Base-by-base conservation (phyloP, 306 rosid species). In the Leucaena leucocephala region DNA sequence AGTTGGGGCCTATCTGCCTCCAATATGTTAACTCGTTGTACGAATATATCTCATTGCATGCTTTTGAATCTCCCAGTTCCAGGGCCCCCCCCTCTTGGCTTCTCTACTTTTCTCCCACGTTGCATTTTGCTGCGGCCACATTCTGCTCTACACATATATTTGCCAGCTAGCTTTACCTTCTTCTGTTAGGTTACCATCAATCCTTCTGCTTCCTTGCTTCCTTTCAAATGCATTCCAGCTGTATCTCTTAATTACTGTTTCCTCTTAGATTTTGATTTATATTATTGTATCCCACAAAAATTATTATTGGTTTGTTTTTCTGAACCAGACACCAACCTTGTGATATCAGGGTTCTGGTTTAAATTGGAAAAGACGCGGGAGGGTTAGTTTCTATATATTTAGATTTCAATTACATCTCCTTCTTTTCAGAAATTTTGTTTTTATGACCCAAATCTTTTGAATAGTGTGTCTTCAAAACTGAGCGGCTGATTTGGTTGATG, bases 1-100 rank as follows among this genome's bases (percentile, higher is more conserved):
- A 76, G 44, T 27, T 75, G 57, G 58, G 58, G 42, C 74, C 83
- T 55, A 21, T 72, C 59, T 72, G 65, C 0, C 76, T 39, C 83
- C 42, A 33, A 36, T 46, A 65, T 68, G 83, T 80, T 80, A 73
- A 33, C 19, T 27, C 27, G 1, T 62, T 50, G 74, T 80, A 73
- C 78, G 19, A 80, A 33, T 3, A 64, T 76, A 27, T 27, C 65
- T 71, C 68, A 46, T 75, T 54, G 11, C 61, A 67, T 71, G 85
- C 40, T 76, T 49, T 78, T 81, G 78, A 63, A 54, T 71, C 68
- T 58, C 67, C 57, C 7, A 68, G 22, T 13, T 58, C 36, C 57
- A 77, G 63, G 68, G 80, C 67, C 76, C 67, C 71, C 69, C 68
- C 59, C n/a, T 35, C 73, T 17, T 65, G 16, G 34, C 72, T 72